Evolutionary conservation across 164 flowering plant genomes (phyloP).

Genomic region (Malania oleifera): DNA sequence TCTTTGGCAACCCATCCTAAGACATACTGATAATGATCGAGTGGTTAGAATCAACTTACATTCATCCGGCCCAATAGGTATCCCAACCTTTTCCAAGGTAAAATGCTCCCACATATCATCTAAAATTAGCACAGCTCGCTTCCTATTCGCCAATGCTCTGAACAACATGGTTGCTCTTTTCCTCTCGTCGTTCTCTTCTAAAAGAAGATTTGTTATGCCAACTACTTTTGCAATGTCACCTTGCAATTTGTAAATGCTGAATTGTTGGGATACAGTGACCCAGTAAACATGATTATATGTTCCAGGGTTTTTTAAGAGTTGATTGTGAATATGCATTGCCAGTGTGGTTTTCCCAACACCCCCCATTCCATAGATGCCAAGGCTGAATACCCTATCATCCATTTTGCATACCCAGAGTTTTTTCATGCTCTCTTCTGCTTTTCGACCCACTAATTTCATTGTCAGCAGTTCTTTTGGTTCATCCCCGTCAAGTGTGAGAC

Average conservation of each 20-base stretch:
- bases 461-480: no score
- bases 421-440: not conserved
- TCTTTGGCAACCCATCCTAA: constrained; percentile 13
- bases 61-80: not conserved
- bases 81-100: no score
- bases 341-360: constrained; percentile 29
- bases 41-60: constrained; percentile 21
- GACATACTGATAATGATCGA: constrained; percentile 14
- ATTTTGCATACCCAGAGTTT: not conserved
- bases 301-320: constrained; percentile 4
- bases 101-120: no score
- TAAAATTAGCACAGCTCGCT: no score
- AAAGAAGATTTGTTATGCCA: constrained; percentile 11
- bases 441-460: no score
- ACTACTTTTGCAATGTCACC: constrained; percentile 3
- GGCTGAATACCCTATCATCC: constrained; percentile 8
- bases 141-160: not conserved
- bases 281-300: constrained; percentile 14
- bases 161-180: constrained; percentile 7
- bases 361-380: constrained; percentile 24
- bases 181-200: constrained; percentile 6
- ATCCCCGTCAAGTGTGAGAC: no score
- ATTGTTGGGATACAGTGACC: constrained; percentile 13
- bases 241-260: constrained; percentile 11
- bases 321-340: constrained; percentile 17